phyloP scores from a whole-genome alignment of 257 asterid genomes.

The Voacanga thouarsii region DNA sequence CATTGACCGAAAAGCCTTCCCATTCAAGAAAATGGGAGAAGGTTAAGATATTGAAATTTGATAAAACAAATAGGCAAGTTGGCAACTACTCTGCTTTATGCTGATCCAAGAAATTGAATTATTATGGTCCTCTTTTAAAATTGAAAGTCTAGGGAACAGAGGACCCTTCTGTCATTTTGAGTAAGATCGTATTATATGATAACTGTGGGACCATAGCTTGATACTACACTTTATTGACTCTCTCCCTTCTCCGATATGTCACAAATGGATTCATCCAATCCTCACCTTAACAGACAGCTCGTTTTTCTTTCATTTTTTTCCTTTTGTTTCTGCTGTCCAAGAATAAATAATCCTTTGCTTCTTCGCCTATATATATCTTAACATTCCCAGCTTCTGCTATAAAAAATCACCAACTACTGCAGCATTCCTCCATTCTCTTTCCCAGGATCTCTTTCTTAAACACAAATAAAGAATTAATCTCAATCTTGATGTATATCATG shows the following conservation, averaged over 20 bases:
- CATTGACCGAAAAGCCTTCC: not conserved
- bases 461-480: not conserved
- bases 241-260: slow-evolving; percentile 39
- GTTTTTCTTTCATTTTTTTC: slow-evolving; percentile 10
- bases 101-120: not conserved
- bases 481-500: slow-evolving; percentile 24
- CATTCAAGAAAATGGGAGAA: not conserved
- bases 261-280: slow-evolving; percentile 49
- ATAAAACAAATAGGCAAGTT: not conserved
- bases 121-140: not conserved
- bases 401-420: slow-evolving; percentile 27
- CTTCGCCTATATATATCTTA: slow-evolving; percentile 9
- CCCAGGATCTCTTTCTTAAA: not conserved
- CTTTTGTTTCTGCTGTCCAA: slow-evolving; percentile 9
- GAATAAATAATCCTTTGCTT: not conserved
- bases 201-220: slow-evolving; percentile 47
- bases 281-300: slow-evolving; percentile 43
- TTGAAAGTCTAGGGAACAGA: not conserved
- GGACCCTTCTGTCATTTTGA: slow-evolving; percentile 11
- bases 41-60: not conserved
- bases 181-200: not conserved
- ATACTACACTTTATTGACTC: slow-evolving; percentile 41
- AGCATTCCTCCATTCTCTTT: slow-evolving; percentile 12
- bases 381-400: slow-evolving; percentile 11
- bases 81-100: slow-evolving; percentile 13